Conservation (phyloP, 495 filamentous ascomycete species). For the Tetracladium setigerum region DNA sequence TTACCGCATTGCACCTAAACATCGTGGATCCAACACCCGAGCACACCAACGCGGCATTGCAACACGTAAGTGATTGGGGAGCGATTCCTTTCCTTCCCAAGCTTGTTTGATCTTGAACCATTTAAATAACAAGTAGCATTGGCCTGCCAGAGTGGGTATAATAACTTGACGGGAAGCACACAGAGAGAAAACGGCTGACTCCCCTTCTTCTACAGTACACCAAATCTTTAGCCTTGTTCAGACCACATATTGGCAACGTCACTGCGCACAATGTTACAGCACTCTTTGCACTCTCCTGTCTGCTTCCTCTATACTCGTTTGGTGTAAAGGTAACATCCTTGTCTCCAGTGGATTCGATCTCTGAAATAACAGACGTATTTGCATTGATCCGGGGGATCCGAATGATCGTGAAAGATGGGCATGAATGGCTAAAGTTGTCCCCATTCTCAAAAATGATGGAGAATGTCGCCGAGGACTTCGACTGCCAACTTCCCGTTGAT, state of each 20-base stretch:
- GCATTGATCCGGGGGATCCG: conserved; percentile 1
- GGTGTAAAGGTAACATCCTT: not conserved
- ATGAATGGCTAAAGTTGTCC: conserved; percentile 1
- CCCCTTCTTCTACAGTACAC: not conserved
- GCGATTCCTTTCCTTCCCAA: too few species aligned
- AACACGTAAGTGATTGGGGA: not conserved
- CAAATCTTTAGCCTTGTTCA: not conserved
- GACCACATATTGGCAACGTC: not conserved
- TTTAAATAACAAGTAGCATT: too few species aligned
- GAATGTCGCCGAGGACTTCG: not conserved
- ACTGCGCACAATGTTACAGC: not conserved
- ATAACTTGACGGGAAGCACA: too few species aligned
- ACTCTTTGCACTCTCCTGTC: conserved; percentile 5
- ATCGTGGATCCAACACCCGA: not conserved
- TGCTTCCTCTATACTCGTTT: conserved; percentile 7
- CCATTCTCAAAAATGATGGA: not conserved
- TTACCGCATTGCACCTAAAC: conserved; percentile 3
- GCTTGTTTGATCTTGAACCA: too few species aligned
- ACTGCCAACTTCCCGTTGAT: not conserved
- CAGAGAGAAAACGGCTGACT: too few species aligned
- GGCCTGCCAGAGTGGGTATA: too few species aligned
- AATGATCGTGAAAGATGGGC: not conserved
- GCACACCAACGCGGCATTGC: not conserved
- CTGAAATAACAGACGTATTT: conserved; percentile 1
- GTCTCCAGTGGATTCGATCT: not conserved